Evolutionary conservation across 768 basidiomycete species (phyloP).

Genomic region (Xerocomellus dryophilus): DNA sequence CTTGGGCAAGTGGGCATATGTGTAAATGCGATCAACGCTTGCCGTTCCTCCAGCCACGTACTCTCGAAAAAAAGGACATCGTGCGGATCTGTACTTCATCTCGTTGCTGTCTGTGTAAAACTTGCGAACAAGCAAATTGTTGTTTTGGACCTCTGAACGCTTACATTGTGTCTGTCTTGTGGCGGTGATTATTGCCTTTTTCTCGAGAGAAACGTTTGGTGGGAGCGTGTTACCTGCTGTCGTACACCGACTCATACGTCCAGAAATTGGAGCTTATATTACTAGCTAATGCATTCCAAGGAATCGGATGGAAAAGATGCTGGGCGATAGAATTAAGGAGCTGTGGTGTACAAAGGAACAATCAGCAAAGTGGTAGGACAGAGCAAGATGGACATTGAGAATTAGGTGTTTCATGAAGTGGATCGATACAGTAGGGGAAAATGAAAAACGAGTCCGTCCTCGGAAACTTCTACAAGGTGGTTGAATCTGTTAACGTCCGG

Average conservation of each 20-base stretch:
- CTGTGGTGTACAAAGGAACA: neutral
- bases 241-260: neutral
- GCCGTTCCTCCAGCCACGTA: neutral
- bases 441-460: neutral
- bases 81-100: slow-evolving; percentile 6
- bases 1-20: slow-evolving; percentile 40
- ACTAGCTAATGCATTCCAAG: slow-evolving; percentile 13
- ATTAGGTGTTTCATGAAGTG: slow-evolving; percentile 3
- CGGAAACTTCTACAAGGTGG: slow-evolving; percentile 4
- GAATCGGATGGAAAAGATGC: neutral
- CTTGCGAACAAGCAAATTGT: neutral
- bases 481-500: slow-evolving; percentile 11
- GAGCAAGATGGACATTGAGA: slow-evolving; percentile 4
- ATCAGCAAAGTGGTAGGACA: slow-evolving; percentile 1
- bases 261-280: neutral
- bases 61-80: neutral
- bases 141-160: neutral
- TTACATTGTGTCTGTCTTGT: no score
- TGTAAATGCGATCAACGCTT: slow-evolving; percentile 17
- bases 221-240: no score
- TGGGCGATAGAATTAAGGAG: slow-evolving; percentile 1
- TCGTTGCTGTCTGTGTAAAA: neutral
- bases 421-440: slow-evolving; percentile 4
- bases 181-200: neutral
- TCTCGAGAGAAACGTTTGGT: neutral